Conservation (phyloP, 139 green algal genomes). For the Chlamydomonas sphaeroides region DNA sequence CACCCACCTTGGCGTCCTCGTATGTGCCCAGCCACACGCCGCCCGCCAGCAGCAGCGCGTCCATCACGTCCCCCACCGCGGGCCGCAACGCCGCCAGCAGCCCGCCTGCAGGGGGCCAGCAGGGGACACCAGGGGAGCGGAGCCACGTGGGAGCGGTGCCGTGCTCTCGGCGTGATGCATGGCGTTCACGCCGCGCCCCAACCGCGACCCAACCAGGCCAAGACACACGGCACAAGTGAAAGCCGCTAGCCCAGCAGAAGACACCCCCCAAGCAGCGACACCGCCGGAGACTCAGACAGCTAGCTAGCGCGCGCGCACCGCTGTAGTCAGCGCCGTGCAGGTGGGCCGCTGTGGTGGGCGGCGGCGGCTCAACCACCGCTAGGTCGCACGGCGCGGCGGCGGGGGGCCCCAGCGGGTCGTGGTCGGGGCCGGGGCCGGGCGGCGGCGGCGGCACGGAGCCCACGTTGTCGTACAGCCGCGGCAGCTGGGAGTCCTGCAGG, state of each 20-base stretch:
- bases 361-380: constrained; percentile 20
- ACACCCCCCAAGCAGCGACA: too few species aligned
- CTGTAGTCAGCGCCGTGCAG: constrained; percentile 17
- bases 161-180: too few species aligned
- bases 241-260: too few species aligned
- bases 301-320: too few species aligned
- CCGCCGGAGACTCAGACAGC: too few species aligned
- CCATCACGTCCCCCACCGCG: background rate
- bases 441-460: background rate
- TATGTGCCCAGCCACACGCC: constrained; percentile 31
- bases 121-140: too few species aligned
- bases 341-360: background rate
- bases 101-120: too few species aligned
- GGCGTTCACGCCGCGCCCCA: too few species aligned
- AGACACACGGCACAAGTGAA: too few species aligned
- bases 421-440: background rate
- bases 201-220: too few species aligned
- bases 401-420: background rate
- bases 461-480: constrained; percentile 8
- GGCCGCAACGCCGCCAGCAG: background rate
- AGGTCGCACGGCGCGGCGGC: background rate
- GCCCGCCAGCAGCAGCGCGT: background rate
- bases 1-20: constrained; percentile 29
- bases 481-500: background rate
- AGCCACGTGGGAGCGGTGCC: too few species aligned